These are phyloP conservation scores for Solanum ossicruentum DNA, from an alignment of 257 asterid genomes.

Conservation along the genomic window DNA sequence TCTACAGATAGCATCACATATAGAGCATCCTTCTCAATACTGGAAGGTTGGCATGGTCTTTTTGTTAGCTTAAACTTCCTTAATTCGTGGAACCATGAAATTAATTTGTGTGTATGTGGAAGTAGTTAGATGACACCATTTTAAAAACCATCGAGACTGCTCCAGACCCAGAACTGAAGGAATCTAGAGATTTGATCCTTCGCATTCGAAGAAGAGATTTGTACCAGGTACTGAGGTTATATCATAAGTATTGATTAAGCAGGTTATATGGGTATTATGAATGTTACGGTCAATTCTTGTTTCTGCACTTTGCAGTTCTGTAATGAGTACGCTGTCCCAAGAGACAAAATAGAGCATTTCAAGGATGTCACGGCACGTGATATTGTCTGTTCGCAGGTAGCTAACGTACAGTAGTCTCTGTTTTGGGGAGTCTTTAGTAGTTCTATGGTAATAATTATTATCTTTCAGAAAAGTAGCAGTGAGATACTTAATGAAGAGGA, in stretches of 20 bases:
- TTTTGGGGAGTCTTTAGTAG: not conserved
- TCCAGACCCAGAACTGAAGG: conserved; percentile 58
- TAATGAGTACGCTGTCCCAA: conserved; percentile 89
- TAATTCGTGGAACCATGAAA: not conserved
- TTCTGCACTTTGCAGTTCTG: conserved; percentile 43
- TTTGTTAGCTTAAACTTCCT: conserved; percentile 1
- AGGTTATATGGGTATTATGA: not conserved
- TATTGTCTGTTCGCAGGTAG: conserved; percentile 85
- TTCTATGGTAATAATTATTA: not conserved
- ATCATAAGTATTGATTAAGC: not conserved
- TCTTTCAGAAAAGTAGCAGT: conserved; percentile 44
- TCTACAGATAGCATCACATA: conserved; percentile 61
- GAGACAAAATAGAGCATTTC: conserved; percentile 58
- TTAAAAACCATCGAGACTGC: conserved; percentile 85
- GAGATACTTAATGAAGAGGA: conserved; percentile 59
- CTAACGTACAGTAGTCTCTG: not conserved
- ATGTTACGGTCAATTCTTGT: not conserved
- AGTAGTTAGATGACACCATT: conserved; percentile 81
- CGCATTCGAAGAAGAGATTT: conserved; percentile 81
- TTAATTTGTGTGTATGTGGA: conserved; percentile 4
- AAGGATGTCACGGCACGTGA: conserved; percentile 80
- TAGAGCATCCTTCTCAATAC: conserved; percentile 71
- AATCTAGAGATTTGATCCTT: conserved; percentile 72
- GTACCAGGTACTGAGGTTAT: conserved; percentile 48
- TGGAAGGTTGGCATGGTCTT: conserved; percentile 65